Evolutionary conservation across 2,329 filamentous ascomycete genomes (phyloP).

Genomic region (Cordyceps fumosorosea): DNA sequence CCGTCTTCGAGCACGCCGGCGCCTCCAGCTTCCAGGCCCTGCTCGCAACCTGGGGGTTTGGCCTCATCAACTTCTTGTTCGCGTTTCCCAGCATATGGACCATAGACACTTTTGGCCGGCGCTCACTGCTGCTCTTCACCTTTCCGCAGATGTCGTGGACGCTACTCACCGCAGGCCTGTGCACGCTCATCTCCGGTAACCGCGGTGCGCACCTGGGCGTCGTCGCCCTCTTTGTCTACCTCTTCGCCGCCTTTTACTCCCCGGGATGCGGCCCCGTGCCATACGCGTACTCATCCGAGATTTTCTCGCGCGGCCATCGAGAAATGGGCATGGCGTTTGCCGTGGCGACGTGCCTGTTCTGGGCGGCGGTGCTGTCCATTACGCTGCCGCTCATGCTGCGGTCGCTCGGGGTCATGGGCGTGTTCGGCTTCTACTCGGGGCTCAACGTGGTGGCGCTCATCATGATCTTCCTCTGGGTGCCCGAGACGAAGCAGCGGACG

Average conservation of each 20-base stretch:
- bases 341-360: constrained; percentile 58
- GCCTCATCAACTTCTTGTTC: constrained; percentile 52
- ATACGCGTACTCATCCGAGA: constrained; percentile 62
- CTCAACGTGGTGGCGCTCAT: constrained; percentile 49
- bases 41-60: constrained; percentile 52
- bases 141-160: constrained; percentile 39
- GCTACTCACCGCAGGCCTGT: constrained; percentile 36
- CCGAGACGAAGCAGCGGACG: constrained; percentile 52
- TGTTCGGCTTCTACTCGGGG: constrained; percentile 49
- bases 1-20: constrained; percentile 53
- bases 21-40: constrained; percentile 49
- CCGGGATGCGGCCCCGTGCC: constrained; percentile 59
- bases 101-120: constrained; percentile 51
- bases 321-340: constrained; percentile 67
- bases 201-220: constrained; percentile 33
- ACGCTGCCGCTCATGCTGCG: constrained; percentile 54
- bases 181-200: constrained; percentile 41
- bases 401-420: constrained; percentile 37
- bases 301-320: constrained; percentile 63
- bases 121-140: constrained; percentile 39
- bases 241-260: constrained; percentile 46
- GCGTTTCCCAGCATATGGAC: constrained; percentile 53
- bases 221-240: constrained; percentile 50
- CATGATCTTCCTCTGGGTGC: constrained; percentile 51
- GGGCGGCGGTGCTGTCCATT: constrained; percentile 55